Percentiles rank a stretch among this genome's conserved stretches.
Conservation (phyloP, 371 early-diverging fungal species). For the Mucor plumbeus region DNA sequence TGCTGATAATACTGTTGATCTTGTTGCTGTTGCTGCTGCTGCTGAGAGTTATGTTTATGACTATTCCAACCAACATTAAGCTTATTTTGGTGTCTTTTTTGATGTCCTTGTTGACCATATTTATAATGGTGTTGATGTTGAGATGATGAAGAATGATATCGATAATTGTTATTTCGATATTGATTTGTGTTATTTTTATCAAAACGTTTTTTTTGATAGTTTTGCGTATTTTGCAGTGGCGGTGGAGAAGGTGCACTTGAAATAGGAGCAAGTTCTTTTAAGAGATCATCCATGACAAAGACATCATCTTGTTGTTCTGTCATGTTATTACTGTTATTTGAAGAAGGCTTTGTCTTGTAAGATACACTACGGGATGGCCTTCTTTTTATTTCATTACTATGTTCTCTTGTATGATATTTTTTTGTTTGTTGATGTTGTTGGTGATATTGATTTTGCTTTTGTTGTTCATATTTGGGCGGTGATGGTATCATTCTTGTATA, state of each 20-base stretch:
- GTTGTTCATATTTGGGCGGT: constrained; percentile 14
- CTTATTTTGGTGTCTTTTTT: neutral
- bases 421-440: neutral
- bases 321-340: neutral
- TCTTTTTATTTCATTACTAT: neutral
- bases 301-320: constrained; percentile 18
- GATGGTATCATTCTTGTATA: constrained; percentile 16
- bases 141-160: constrained; percentile 4
- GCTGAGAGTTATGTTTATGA: neutral
- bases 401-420: constrained; percentile 8
- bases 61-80: neutral
- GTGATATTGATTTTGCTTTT: neutral
- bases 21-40: constrained; percentile 5
- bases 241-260: neutral
- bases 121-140: constrained; percentile 3
- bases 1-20: neutral
- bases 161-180: neutral
- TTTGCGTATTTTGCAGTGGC: neutral
- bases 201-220: neutral
- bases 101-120: neutral
- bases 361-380: neutral
- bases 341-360: neutral
- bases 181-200: constrained; percentile 1
- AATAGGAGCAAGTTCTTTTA: constrained; percentile 10
- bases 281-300: constrained; percentile 28